Evolutionary conservation across 805 yeast genomes (phyloP).

Genomic region (Metahyphopichia silvanorum): DNA sequence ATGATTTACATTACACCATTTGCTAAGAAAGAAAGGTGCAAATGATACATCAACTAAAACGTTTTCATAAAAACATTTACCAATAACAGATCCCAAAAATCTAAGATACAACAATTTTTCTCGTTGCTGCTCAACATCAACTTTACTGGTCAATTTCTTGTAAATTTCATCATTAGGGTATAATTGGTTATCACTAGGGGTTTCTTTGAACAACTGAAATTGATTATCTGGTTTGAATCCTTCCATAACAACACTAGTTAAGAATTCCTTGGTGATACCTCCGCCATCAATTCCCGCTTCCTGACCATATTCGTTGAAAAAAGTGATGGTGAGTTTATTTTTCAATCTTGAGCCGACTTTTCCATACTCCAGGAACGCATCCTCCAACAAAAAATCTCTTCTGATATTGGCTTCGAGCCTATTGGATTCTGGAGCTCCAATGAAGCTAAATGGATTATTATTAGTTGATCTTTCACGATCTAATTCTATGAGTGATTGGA

Average conservation of each 20-base stretch:
- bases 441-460: constrained; percentile 10
- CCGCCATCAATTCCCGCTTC: constrained; percentile 98
- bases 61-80: constrained; percentile 84
- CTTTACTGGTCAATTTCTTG: constrained; percentile 24
- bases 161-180: constrained; percentile 69
- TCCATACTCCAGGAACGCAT: constrained; percentile 63
- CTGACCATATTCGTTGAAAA: constrained; percentile 67
- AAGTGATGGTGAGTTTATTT: constrained; percentile 56
- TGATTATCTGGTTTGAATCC: constrained; percentile 49
- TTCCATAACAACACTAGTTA: constrained; percentile 67
- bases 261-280: constrained; percentile 87
- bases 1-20: constrained; percentile 52
- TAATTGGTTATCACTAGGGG: constrained; percentile 51
- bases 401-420: constrained; percentile 52
- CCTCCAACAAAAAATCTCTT: constrained; percentile 69
- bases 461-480: constrained; percentile 39
- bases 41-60: constrained; percentile 78
- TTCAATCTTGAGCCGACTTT: constrained; percentile 55
- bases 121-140: constrained; percentile 26
- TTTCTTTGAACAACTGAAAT: constrained; percentile 37
- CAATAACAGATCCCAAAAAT: constrained; percentile 80
- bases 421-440: constrained; percentile 8
- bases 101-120: constrained; percentile 32
- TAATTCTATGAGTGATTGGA: constrained; percentile 56
- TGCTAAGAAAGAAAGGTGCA: constrained; percentile 77